phyloP scores from a whole-genome alignment of 345 rosid genomes.

The Pistacia vera region DNA sequence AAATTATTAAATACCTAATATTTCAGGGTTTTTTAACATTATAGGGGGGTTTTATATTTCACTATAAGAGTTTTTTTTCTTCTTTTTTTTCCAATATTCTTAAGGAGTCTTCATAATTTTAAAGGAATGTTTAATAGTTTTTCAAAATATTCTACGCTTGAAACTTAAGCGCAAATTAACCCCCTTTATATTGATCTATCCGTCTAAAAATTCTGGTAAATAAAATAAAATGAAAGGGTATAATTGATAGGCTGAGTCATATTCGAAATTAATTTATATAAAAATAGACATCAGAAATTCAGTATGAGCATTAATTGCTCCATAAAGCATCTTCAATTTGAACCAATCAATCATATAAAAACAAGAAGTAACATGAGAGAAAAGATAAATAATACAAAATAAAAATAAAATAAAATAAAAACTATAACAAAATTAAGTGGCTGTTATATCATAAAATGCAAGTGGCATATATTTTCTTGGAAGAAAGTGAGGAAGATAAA shows the following conservation, averaged over 20 bases:
- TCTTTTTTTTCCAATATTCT: too few relatives aligned
- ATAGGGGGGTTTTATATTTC: too few relatives aligned
- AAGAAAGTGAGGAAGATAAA: not conserved
- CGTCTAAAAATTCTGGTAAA: not conserved
- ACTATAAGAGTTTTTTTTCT: too few relatives aligned
- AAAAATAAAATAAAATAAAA: too few relatives aligned
- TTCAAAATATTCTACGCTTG: too few relatives aligned
- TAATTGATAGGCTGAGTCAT: not conserved
- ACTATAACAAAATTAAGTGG: not conserved
- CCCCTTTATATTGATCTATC: not conserved
- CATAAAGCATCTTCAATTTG: not conserved
- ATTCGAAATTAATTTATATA: not conserved
- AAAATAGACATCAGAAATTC: not conserved
- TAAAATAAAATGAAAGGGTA: too few relatives aligned
- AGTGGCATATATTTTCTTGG: conserved; percentile 25
- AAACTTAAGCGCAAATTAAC: too few relatives aligned
- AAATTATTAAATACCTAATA: too few relatives aligned
- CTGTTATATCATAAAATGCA: conserved; percentile 12
- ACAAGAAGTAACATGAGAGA: not conserved
- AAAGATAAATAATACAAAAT: not conserved
- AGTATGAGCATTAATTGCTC: not conserved
- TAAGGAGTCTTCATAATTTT: too few relatives aligned
- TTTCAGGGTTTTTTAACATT: too few relatives aligned
- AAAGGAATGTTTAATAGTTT: too few relatives aligned
- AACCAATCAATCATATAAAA: not conserved